These are phyloP conservation scores for Talaromyces sp. DNA, from an alignment of 2,329 filamentous ascomycete genomes.

Conservation along the genomic window DNA sequence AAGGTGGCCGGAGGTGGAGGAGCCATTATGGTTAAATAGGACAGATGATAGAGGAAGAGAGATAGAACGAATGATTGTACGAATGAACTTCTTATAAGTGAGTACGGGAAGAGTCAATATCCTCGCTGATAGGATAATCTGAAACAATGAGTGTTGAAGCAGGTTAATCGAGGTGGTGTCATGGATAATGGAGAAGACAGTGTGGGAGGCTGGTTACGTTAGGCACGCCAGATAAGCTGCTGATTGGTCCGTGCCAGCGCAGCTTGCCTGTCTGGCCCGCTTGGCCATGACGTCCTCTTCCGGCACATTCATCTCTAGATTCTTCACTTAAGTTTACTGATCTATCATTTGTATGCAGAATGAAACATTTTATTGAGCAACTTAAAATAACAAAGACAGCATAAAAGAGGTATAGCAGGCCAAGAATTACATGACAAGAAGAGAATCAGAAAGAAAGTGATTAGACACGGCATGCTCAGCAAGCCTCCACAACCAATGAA, in stretches of 20 bases:
- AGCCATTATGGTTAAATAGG: constrained; percentile 52
- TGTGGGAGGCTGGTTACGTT: constrained; percentile 15
- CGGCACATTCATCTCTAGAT: too few species aligned
- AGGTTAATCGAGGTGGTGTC: neutral
- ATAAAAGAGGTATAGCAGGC: constrained; percentile 35
- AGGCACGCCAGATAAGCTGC: constrained; percentile 13
- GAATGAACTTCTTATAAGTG: neutral
- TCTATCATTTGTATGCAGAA: neutral
- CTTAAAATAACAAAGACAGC: constrained; percentile 23
- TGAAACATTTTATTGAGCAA: constrained; percentile 18
- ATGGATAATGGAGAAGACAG: neutral
- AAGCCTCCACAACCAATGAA: constrained; percentile 15
- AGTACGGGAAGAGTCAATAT: neutral
- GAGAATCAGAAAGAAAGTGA: constrained; percentile 29
- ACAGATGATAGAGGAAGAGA: neutral
- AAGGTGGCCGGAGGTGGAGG: constrained; percentile 68
- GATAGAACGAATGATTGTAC: neutral
- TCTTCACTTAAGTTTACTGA: too few species aligned
- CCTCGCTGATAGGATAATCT: neutral
- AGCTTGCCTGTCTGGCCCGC: constrained; percentile 7
- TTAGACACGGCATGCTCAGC: constrained; percentile 23
- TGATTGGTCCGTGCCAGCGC: constrained; percentile 15
- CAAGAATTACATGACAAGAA: constrained; percentile 41
- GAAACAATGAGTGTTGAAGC: neutral
- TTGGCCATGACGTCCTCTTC: constrained; percentile 17